These are phyloP conservation scores for Fonsecaea nubica DNA, from an alignment of 2,329 filamentous ascomycete species.

Conservation along the genomic window DNA sequence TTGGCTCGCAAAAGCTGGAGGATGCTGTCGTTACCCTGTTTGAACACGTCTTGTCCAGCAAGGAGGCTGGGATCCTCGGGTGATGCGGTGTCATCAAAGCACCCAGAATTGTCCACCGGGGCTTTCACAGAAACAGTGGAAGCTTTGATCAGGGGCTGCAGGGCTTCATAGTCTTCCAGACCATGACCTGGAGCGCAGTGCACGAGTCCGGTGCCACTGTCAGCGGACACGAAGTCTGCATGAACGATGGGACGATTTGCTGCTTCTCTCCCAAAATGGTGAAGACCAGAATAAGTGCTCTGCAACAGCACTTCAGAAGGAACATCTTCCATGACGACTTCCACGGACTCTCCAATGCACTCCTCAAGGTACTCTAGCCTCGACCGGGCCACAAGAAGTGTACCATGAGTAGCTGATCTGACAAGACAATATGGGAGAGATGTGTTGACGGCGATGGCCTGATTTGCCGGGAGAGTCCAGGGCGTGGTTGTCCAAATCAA, in stretches of 20 bases:
- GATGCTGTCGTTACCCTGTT: constrained; percentile 72
- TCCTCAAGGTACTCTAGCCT: constrained; percentile 66
- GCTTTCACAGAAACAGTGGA: constrained; percentile 53
- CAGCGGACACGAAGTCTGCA: constrained; percentile 85
- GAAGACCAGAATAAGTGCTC: constrained; percentile 66
- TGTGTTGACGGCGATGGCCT: constrained; percentile 80
- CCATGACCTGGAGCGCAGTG: constrained; percentile 94
- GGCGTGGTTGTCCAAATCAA: constrained; percentile 99
- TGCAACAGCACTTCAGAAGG: constrained; percentile 70
- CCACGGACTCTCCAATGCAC: constrained; percentile 55
- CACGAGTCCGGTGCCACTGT: constrained; percentile 93
- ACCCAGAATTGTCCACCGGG: constrained; percentile 80
- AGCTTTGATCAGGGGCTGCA: constrained; percentile 45
- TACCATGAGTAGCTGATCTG: constrained; percentile 60
- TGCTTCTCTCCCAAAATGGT: constrained; percentile 68
- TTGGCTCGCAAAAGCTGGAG: constrained; percentile 70
- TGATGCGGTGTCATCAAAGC: constrained; percentile 80
- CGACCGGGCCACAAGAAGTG: constrained; percentile 74
- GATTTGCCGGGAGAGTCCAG: constrained; percentile 94
- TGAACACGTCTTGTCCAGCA: constrained; percentile 74
- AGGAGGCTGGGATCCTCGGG: constrained; percentile 71
- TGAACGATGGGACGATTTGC: constrained; percentile 75
- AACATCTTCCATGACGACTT: constrained; percentile 54
- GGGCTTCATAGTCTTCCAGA: constrained; percentile 91
- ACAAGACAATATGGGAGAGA: constrained; percentile 77